Evolutionary conservation across 768 basidiomycete genomes (phyloP).

Genomic region (Psilocybe subaeruginosa): DNA sequence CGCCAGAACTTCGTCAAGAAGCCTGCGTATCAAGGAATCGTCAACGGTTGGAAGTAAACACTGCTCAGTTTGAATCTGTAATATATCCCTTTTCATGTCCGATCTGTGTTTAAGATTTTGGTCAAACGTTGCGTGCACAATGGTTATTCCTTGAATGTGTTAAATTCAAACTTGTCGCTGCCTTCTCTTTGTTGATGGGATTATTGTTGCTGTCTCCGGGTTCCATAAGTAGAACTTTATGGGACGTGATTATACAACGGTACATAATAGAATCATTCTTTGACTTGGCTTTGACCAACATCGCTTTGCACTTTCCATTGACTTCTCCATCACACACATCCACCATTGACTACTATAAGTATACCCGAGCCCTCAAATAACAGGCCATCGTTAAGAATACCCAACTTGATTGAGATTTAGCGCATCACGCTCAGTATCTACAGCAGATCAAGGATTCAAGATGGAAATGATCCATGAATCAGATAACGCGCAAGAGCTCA

Average conservation of each 20-base stretch:
- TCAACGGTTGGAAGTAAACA: conserved; percentile 31
- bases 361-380: too few species aligned
- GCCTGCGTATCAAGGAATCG: conserved; percentile 51
- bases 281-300: not conserved
- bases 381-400: not conserved
- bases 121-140: too few species aligned
- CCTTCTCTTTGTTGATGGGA: not conserved
- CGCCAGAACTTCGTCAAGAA: conserved; percentile 42
- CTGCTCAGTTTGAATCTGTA: too few species aligned
- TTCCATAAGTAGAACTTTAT: conserved; percentile 1
- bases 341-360: too few species aligned
- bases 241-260: not conserved
- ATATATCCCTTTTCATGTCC: too few species aligned
- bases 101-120: too few species aligned
- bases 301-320: not conserved
- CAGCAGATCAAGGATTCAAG: not conserved
- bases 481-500: conserved; percentile 37
- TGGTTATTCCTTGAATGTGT: too few species aligned
- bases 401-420: not conserved
- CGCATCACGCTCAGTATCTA: not conserved
- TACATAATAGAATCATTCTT: not conserved
- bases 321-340: too few species aligned
- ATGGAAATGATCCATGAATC: conserved; percentile 19
- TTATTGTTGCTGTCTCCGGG: not conserved
- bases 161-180: too few species aligned